Evolutionary conservation across 2,329 filamentous ascomycete species (phyloP).

Genomic region (Rugonectria rugulosa): DNA sequence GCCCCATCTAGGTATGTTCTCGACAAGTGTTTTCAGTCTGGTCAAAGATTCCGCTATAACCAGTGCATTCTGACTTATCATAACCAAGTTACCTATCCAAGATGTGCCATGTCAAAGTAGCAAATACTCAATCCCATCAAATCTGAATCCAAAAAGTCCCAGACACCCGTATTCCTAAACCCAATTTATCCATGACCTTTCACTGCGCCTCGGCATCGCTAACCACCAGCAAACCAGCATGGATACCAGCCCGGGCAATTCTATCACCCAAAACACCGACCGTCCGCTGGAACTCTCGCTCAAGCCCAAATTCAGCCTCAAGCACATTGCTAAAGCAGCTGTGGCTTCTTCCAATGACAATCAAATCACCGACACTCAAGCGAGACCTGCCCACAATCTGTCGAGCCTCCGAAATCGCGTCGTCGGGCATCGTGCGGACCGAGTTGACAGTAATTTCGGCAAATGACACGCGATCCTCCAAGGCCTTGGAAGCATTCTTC

Average conservation of each 20-base stretch:
- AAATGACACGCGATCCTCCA: slow-evolving; percentile 33
- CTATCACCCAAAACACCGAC: slow-evolving; percentile 39
- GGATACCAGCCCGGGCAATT: slow-evolving; percentile 37
- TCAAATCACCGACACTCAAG: slow-evolving; percentile 36
- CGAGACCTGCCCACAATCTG: slow-evolving; percentile 33
- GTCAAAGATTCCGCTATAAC: too few relatives aligned
- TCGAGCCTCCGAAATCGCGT: slow-evolving; percentile 29
- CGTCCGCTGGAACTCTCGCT: slow-evolving; percentile 37
- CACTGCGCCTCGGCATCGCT: slow-evolving; percentile 26
- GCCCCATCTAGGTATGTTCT: too few relatives aligned
- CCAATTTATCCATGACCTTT: too few relatives aligned
- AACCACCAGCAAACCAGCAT: slow-evolving; percentile 42
- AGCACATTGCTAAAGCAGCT: slow-evolving; percentile 22
- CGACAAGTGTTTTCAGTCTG: too few relatives aligned
- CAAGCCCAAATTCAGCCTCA: slow-evolving; percentile 31
- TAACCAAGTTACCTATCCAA: too few relatives aligned
- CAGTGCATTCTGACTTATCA: too few relatives aligned
- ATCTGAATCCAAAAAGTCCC: too few relatives aligned
- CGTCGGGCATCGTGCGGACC: slow-evolving; percentile 36
- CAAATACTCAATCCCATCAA: too few relatives aligned
- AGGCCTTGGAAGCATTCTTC: slow-evolving; percentile 23
- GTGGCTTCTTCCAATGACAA: slow-evolving; percentile 38
- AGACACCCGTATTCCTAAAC: too few relatives aligned
- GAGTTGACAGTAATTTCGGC: slow-evolving; percentile 34
- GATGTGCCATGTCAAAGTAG: too few relatives aligned